Evolutionary conservation across 768 basidiomycete genomes (phyloP).

Genomic region (Termitomyces sp.): DNA sequence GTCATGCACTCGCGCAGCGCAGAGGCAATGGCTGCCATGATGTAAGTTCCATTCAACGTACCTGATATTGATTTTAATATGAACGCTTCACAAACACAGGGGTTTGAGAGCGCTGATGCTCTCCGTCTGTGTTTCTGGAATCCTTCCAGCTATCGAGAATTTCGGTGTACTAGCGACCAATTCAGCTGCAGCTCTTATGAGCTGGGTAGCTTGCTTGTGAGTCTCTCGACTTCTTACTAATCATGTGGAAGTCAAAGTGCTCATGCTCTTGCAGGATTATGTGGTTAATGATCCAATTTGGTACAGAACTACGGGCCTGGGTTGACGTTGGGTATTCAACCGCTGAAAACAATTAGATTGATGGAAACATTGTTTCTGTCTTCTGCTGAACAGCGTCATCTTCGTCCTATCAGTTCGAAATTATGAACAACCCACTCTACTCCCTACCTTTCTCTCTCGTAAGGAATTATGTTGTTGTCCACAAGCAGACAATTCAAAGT

Average conservation of each 20-base stretch:
- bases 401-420: neutral
- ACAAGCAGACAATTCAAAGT: too few relatives aligned
- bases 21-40: slow-evolving; percentile 57
- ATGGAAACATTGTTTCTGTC: neutral
- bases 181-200: slow-evolving; percentile 41
- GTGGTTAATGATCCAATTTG: slow-evolving; percentile 53
- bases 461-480: neutral
- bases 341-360: slow-evolving; percentile 30
- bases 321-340: slow-evolving; percentile 57
- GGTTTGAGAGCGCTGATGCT: slow-evolving; percentile 47
- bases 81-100: slow-evolving; percentile 26
- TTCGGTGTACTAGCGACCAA: slow-evolving; percentile 54
- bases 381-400: neutral
- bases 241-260: neutral
- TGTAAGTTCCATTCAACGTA: slow-evolving; percentile 34
- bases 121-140: slow-evolving; percentile 39
- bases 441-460: neutral
- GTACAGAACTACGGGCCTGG: slow-evolving; percentile 54
- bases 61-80: neutral
- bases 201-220: slow-evolving; percentile 53
- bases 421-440: neutral
- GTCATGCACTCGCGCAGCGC: slow-evolving; percentile 60
- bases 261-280: slow-evolving; percentile 39
- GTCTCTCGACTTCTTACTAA: slow-evolving; percentile 21
- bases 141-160: slow-evolving; percentile 53